Percentiles rank a stretch among this genome's conserved stretches.
Conservation (phyloP, 176 grass and related monocot species). For the Eleusine coracana region DNA sequence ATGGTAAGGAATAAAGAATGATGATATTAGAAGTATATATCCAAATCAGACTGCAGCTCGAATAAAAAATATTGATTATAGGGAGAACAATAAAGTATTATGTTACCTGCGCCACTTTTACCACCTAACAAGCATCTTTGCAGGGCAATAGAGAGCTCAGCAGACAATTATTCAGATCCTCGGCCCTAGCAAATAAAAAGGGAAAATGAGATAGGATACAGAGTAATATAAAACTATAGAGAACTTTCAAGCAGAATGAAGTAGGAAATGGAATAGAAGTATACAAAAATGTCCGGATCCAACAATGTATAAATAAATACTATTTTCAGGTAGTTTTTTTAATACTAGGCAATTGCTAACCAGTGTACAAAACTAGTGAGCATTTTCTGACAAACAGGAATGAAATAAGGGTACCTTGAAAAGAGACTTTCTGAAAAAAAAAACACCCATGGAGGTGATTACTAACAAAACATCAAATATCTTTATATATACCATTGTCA, state of each 20-base stretch:
- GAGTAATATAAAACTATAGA: background rate
- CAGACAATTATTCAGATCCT: constrained; percentile 84
- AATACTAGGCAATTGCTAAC: background rate
- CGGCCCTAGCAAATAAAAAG: constrained; percentile 62
- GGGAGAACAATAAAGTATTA: constrained; percentile 16
- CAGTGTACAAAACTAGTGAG: background rate
- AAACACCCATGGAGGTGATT: background rate
- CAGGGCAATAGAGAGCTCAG: constrained; percentile 71
- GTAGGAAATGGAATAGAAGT: background rate
- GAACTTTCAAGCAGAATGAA: background rate
- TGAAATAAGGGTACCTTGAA: background rate
- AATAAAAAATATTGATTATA: constrained; percentile 10
- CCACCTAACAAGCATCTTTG: constrained; percentile 92
- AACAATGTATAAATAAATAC: background rate
- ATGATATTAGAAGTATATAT: background rate
- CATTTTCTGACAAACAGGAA: background rate
- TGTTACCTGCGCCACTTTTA: constrained; percentile 82
- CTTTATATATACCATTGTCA: background rate
- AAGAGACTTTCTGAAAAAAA: background rate
- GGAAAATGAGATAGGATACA: constrained; percentile 31
- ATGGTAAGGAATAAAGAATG: constrained; percentile 6
- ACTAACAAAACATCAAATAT: constrained; percentile 18
- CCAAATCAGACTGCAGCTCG: background rate
- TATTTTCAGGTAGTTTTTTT: background rate
- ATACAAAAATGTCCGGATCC: background rate